These are phyloP conservation scores for Nakazawaea pomicola DNA, from an alignment of 805 yeast species.

Conservation along the genomic window DNA sequence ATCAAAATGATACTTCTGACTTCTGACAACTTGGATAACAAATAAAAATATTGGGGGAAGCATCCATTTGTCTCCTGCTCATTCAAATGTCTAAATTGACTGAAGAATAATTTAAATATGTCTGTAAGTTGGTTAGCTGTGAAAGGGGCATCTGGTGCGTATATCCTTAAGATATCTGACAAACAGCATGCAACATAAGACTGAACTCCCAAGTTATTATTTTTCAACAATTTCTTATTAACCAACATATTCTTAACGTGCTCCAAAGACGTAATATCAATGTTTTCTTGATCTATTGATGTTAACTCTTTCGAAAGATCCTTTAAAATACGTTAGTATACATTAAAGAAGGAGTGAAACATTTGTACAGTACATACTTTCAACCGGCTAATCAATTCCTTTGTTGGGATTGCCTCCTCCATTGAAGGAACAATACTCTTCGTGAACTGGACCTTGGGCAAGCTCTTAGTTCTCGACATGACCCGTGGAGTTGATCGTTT, in stretches of 20 bases:
- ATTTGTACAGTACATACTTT: slow-evolving; percentile 25
- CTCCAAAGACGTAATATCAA: slow-evolving; percentile 41
- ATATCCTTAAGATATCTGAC: slow-evolving; percentile 68
- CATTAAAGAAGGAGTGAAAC: background rate
- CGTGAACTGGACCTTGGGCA: slow-evolving; percentile 25
- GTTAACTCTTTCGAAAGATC: slow-evolving; percentile 60
- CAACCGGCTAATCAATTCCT: slow-evolving; percentile 55
- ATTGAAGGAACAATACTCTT: slow-evolving; percentile 52
- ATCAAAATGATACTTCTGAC: slow-evolving; percentile 69
- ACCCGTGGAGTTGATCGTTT: too few species aligned
- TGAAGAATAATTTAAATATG: slow-evolving; percentile 61
- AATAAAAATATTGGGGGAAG: slow-evolving; percentile 56
- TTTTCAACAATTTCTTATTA: slow-evolving; percentile 52
- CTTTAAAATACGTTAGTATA: slow-evolving; percentile 17
- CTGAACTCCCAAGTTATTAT: slow-evolving; percentile 64
- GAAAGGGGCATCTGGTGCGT: slow-evolving; percentile 90
- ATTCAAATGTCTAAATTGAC: slow-evolving; percentile 52
- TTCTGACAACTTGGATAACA: slow-evolving; percentile 67
- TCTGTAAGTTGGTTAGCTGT: slow-evolving; percentile 56
- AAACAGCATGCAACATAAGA: slow-evolving; percentile 68
- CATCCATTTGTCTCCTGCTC: slow-evolving; percentile 52
- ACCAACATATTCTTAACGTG: slow-evolving; percentile 46
- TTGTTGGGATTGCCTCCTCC: slow-evolving; percentile 51
- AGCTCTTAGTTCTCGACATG: background rate
- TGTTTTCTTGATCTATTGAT: slow-evolving; percentile 53